Conservation (phyloP, 148 eudicot genomes). For the Simmondsia chinensis region DNA sequence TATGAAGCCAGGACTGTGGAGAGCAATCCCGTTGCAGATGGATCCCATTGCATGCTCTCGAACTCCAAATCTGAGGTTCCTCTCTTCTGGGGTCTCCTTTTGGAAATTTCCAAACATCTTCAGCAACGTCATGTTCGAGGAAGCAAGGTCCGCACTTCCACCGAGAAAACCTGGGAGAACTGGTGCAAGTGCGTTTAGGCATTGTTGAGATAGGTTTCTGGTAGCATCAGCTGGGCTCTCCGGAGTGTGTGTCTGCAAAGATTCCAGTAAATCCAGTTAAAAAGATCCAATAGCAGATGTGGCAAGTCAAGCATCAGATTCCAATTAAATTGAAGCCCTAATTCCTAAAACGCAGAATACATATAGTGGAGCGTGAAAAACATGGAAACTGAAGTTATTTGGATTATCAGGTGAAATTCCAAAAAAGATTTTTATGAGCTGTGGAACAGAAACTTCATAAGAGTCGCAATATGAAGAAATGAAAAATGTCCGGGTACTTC, state of each 20-base stretch:
- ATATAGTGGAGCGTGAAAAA: too few relatives aligned
- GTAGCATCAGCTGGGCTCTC: constrained; percentile 92
- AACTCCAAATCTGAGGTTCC: constrained; percentile 85
- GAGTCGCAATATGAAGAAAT: too few relatives aligned
- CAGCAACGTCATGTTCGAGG: constrained; percentile 93
- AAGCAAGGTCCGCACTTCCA: constrained; percentile 98
- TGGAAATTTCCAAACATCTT: constrained; percentile 95
- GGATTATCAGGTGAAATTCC: too few relatives aligned
- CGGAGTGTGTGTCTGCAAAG: constrained; percentile 79
- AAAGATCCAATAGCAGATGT: background rate
- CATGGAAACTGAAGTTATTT: too few relatives aligned
- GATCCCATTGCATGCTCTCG: constrained; percentile 97
- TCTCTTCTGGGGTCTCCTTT: constrained; percentile 85
- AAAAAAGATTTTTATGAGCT: background rate
- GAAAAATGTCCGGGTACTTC: too few relatives aligned
- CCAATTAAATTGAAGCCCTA: too few relatives aligned
- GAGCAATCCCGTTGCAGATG: constrained; percentile 87
- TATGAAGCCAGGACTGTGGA: constrained; percentile 76
- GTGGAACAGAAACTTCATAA: too few relatives aligned
- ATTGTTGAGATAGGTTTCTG: constrained; percentile 81
- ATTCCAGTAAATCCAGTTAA: too few relatives aligned
- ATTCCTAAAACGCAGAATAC: too few relatives aligned
- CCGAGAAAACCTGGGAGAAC: constrained; percentile 91
- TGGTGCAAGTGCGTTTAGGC: constrained; percentile 73
- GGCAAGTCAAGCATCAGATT: too few relatives aligned